Conservation (phyloP, 495 filamentous ascomycete species). For the Jackrogersella multiformis region DNA sequence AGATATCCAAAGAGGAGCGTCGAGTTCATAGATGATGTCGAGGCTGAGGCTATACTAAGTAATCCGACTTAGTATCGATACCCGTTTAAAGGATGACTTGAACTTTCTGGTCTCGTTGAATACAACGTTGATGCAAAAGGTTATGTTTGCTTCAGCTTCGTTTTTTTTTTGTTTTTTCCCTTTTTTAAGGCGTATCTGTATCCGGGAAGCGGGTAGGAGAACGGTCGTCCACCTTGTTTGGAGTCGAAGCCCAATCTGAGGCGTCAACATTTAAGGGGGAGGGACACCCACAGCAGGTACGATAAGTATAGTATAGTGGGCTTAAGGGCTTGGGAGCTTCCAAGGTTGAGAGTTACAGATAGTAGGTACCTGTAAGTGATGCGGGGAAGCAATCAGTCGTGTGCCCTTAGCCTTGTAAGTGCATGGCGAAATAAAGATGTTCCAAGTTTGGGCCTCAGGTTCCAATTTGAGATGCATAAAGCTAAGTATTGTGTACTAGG, state of each 20-base stretch:
- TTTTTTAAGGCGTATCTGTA: slow-evolving; percentile 4
- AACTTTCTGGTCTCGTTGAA: neutral
- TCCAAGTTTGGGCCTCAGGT: slow-evolving; percentile 3
- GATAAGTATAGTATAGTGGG: slow-evolving; percentile 1
- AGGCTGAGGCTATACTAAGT: neutral
- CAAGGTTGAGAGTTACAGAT: no score
- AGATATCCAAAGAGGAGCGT: neutral
- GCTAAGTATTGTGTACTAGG: neutral
- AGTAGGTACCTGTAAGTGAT: no score
- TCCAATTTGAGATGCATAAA: slow-evolving; percentile 21
- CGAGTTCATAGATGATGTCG: neutral
- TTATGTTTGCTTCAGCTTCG: neutral
- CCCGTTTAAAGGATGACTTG: slow-evolving; percentile 3
- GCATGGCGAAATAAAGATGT: slow-evolving; percentile 8
- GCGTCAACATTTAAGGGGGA: slow-evolving; percentile 8
- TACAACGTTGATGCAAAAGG: neutral
- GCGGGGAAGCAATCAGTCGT: slow-evolving; percentile 31
- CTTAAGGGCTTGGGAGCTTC: slow-evolving; percentile 18
- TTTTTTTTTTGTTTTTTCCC: neutral
- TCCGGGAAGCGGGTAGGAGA: no score
- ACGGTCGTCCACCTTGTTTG: slow-evolving; percentile 2
- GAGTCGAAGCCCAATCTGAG: slow-evolving; percentile 14
- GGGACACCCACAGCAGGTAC: neutral
- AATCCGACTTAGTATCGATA: slow-evolving; percentile 1
- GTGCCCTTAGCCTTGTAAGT: slow-evolving; percentile 20